phyloP scores from a whole-genome alignment of 169 alveolate species.

The Cryptosporidium canis region DNA sequence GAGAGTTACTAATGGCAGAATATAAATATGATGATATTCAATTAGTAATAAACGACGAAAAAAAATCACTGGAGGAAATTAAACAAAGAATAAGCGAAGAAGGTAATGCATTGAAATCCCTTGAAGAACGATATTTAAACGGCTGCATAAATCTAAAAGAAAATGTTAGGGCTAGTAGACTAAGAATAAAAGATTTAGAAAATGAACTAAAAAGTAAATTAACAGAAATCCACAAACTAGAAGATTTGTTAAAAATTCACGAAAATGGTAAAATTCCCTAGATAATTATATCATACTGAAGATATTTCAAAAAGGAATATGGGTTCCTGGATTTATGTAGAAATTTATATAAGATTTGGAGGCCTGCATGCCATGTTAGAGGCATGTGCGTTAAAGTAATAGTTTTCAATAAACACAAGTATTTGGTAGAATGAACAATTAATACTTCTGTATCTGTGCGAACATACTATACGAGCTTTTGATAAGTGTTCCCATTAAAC shows the following conservation, averaged over 20 bases:
- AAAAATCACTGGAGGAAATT: slow-evolving; percentile 25
- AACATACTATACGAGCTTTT: no score
- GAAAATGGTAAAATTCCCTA: neutral
- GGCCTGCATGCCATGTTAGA: no score
- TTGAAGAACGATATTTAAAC: slow-evolving; percentile 45
- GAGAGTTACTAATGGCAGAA: neutral
- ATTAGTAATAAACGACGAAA: slow-evolving; percentile 13
- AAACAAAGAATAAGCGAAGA: slow-evolving; percentile 5
- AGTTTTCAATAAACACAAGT: no score
- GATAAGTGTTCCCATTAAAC: neutral
- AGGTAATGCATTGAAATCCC: neutral
- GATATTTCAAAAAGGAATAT: neutral
- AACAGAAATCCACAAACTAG: slow-evolving; percentile 22
- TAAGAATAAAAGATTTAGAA: slow-evolving; percentile 21
- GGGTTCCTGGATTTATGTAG: no score
- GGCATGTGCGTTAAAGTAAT: no score
- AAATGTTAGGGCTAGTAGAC: slow-evolving; percentile 19
- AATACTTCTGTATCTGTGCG: no score
- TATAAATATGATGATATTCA: slow-evolving; percentile 12
- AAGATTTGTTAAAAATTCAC: neutral
- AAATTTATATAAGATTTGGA: no score
- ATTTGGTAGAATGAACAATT: no score
- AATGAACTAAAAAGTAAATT: slow-evolving; percentile 17
- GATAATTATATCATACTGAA: no score
- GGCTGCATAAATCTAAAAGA: slow-evolving; percentile 31